Percentiles rank a stretch among this genome's conserved stretches.
phyloP scores from a whole-genome alignment of 202 grass and related monocot genomes.

The Digitaria exilis region DNA sequence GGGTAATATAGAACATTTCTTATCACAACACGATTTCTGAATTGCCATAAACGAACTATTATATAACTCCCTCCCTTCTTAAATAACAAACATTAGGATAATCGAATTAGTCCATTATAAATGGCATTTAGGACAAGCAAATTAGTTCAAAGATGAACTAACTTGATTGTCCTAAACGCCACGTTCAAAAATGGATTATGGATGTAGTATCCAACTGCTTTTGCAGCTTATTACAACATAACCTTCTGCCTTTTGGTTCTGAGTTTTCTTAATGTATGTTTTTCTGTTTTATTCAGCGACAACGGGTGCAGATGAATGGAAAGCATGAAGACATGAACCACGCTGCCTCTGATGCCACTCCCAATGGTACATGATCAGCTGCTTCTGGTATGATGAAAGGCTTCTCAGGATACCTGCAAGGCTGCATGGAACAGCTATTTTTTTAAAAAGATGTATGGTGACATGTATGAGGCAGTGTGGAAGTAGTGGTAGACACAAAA shows the following conservation, averaged over 20 bases:
- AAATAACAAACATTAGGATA: too few species aligned
- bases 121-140: too few species aligned
- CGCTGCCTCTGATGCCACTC: slow-evolving; percentile 48
- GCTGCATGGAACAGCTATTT: slow-evolving; percentile 7
- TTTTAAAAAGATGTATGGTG: too few species aligned
- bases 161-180: too few species aligned
- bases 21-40: neutral
- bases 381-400: slow-evolving; percentile 23
- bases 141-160: too few species aligned
- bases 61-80: too few species aligned
- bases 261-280: neutral
- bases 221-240: neutral
- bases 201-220: neutral
- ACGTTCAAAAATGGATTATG: too few species aligned
- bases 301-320: slow-evolving; percentile 82
- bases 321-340: slow-evolving; percentile 79
- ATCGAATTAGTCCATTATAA: too few species aligned
- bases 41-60: neutral
- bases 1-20: slow-evolving; percentile 54
- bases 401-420: slow-evolving; percentile 11
- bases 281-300: slow-evolving; percentile 59
- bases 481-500: slow-evolving; percentile 21
- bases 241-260: neutral
- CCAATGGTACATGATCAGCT: slow-evolving; percentile 54
- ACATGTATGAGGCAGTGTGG: neutral